These are phyloP conservation scores for Halenospora varia DNA, from an alignment of 495 filamentous ascomycete species.

Conservation along the genomic window DNA sequence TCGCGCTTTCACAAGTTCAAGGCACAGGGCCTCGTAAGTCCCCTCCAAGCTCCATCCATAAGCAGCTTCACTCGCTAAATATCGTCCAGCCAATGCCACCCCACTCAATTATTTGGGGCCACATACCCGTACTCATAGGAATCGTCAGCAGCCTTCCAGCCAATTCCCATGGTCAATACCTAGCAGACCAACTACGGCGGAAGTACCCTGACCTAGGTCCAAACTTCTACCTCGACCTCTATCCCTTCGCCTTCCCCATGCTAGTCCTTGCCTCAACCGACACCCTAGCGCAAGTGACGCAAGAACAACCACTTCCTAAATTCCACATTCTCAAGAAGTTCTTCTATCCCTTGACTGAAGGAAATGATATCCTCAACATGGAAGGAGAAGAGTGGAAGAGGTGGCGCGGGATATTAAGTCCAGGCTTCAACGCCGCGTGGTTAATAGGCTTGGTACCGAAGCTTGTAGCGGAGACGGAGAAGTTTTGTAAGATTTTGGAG, in stretches of 20 bases:
- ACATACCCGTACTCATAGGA: neutral
- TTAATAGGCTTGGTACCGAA: conserved; percentile 35
- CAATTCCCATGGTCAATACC: neutral
- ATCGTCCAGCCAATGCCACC: neutral
- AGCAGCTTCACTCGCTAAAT: too few species aligned
- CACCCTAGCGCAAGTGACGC: neutral
- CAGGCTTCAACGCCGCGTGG: conserved; percentile 39
- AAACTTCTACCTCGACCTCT: neutral
- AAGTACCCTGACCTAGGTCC: neutral
- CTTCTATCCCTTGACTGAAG: neutral
- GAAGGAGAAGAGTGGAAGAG: conserved; percentile 1
- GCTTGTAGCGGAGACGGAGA: conserved; percentile 36
- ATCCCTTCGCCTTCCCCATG: neutral
- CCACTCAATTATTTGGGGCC: neutral
- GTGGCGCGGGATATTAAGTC: conserved; percentile 33
- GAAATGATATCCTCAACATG: neutral
- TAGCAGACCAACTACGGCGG: neutral
- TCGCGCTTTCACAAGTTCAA: too few species aligned
- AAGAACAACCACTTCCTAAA: neutral
- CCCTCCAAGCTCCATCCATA: too few species aligned
- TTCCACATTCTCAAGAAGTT: neutral
- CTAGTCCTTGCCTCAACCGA: neutral
- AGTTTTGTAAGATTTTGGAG: conserved; percentile 32
- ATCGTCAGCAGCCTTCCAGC: neutral
- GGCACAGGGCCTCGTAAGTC: too few species aligned